Base-by-base conservation (phyloP, 2,329 filamentous ascomycete genomes). In the Thermochaetoides dissita region DNA sequence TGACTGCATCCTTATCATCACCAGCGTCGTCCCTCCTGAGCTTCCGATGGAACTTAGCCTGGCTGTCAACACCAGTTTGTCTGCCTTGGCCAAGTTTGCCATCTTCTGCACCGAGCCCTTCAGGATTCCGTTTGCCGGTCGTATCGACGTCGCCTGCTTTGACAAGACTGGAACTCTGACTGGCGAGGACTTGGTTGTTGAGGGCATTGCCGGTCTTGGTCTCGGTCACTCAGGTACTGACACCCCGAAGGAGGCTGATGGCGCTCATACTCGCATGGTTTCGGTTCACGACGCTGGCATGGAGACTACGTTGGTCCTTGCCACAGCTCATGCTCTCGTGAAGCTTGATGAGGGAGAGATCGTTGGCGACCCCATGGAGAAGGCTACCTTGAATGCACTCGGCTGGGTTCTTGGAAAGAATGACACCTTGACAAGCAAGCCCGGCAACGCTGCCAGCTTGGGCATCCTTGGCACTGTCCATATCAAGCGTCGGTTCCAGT, bases 31-130 rank as follows among this genome's bases (percentile, higher is more conserved):
- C 1, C 91, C 91, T n/a, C 91, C 91, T 2, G 91, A 98, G 65
- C 69, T 98, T 48, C 91, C 91, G 9, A 98, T 98, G 91, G 93
- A 98, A 59, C 74, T 98, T 40, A 94, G 84, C 63, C 69, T 98
- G 55, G 93, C 93, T 38, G 93, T 98, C 59, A 98, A 98, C 67
- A 98, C 91, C 9, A 94, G 85, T 71, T 67, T 98, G 61, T 88
- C 91, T 39, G 89, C 91, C 29, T 70, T 98, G 33, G 93, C 88
- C 64, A 93, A 89, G 62, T 89, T 81, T 53, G 91, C 93, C 46
- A 98, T 98, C 55, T 98, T 94, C 70, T 98, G 91, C 60, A 98
- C 91, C 2, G 93, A 98, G 61, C 91, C 91, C 29, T 98, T 98
- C 77, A 81, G 91, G 43, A 98, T 98, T 55, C 93, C 93, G 1